Evolutionary conservation across 805 yeast species (phyloP), one percentile per base, ranked within the genome.

Genomic region (Yamadazyma tumulicola): DNA sequence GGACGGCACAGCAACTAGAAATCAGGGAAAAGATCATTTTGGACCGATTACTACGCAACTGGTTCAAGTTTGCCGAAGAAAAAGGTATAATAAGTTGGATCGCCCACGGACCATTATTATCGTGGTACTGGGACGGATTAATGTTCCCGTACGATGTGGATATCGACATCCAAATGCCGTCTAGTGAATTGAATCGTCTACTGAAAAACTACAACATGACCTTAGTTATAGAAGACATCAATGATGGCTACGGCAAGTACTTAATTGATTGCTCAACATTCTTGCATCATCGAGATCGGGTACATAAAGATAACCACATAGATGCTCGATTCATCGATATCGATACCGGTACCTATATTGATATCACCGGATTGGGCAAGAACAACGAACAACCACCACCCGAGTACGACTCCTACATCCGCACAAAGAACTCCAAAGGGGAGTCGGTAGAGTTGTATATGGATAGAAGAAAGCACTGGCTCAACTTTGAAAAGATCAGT

Each of bases 261-360:
- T 47, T 59, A 19, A 43, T 59, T 25, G 64, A 60, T 38, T 52
- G 57, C 35, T 51, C 55, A 4, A 53, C 66, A 0, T 60, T 44
- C 37, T 36, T 60, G 11, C 60, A 55, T 23, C 57, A 56, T 38
- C 39, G 64, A 26, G 53, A 49, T 25, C 44, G 34, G 14, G 46
- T 55, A 1, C 38, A 36, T 11, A 46, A 46, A 17, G 57, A 56
- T 42, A 55, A 52, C 35, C 36, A 46, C 43, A 56, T 57, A 17
- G 63, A 57, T 34, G 63, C 79, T 8, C 65, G 82, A 40, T 74
- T 79, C 46, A 74, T 79, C 37, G 85, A 79, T 47, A 63, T 69
- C 9, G 71, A 72, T 32, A 70, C 79, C 1, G 85, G 85, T 7
- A 48, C 70, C 6, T 79, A 75, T 46, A 63, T 79, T 34, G 84